Evolutionary conservation across 352 stramenopile species (phyloP), one percentile per base, ranked within the genome.

Genomic region (Blastocystis sp.): DNA sequence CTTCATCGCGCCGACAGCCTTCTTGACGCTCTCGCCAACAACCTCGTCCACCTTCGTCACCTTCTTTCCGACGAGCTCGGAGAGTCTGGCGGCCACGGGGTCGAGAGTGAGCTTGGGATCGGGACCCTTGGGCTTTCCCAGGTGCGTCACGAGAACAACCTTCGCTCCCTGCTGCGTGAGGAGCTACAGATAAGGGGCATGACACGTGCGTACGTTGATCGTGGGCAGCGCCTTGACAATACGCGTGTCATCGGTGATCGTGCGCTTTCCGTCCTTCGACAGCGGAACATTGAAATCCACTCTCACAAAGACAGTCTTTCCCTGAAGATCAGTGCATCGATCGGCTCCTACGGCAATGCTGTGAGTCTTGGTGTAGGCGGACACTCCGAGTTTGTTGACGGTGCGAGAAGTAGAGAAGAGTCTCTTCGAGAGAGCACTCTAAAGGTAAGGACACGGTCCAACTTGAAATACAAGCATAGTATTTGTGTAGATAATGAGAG

Each of bases 211-310:
- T 14, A 79, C 61, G 36, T 85, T 85, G 84, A 98, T 96, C 11
- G 96, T 99, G 46, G 96, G 90, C 88, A 98, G 84, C 88, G 92
- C 93, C 42, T 91, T 96, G 67, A 97, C 93, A 89, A 99, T 98
- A 88, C 97, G 94, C 88, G 92, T 95, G 87, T 96, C 92, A 87
- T 99, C 95, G 84, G 95, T 98, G 92, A 99, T 99, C 75, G 91
- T 97, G 77, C 97, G 93, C 86, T 95, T 95, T 84, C 93, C 96
- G 88, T 94, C 91, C 84, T 95, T 93, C 21, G 91, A 89, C 87
- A 99, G 96, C 18, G 97, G 97, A 51, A 99, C 96, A 89, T 99
- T 99, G 87, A 99, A 97, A 91, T 99, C 97, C 84, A 97, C 97
- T 88, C 97, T 93, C 81, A 99, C 95, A 77, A 99, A 92, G 84